Evolutionary conservation across 164 flowering plant genomes (phyloP), one percentile per base, ranked within the genome.

Genomic region (Annona squamosa): DNA sequence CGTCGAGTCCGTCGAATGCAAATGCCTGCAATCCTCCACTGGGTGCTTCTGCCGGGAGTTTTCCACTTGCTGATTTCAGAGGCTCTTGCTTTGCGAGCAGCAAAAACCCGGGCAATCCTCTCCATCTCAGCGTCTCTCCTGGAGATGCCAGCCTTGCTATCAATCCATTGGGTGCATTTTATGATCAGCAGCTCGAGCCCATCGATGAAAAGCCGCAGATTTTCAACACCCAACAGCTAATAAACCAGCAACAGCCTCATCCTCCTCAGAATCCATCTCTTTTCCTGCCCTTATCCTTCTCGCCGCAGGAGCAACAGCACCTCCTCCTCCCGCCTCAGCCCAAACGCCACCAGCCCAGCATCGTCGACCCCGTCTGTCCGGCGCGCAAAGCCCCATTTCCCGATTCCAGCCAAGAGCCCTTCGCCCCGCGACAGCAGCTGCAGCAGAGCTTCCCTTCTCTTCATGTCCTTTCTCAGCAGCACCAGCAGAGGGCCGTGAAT

Each of bases 141-240:
- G n/a, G 80, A n/a, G 52, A 77, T 0, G 74, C 64, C 81, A 82
- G 71, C 76, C 68, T 71, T 41, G 68, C 17, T 43, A 56, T 68
- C 69, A 44, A 66, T 0, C 74, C 81, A 67, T 82, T 78, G 4
- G 78, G 78, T 9, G 48, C 68, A 41, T 78, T 81, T 73, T 83
- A 77, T 41, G 79, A 77, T 1, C 84, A 70, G 48, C 77, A 78
- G 67, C 71, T 77, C 12, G 85, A 82, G 17, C 52, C 76, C n/a
- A 48, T 76, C 4, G 89, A 85, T 41, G 94, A 86, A 70, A 85
- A 86, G 82, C 91, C 89, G 0, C 90, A 84, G 77, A 76, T 89
- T 75, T 79, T 82, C 71, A 85, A 79, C 73, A 83, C 89, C 9
- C 68, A 43, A 13, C 44, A 65, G 9, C 87, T 82, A 2, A 72